These are phyloP conservation scores for Lactifluus hygrophoroides DNA, from an alignment of 768 basidiomycete species.

Conservation along the genomic window DNA sequence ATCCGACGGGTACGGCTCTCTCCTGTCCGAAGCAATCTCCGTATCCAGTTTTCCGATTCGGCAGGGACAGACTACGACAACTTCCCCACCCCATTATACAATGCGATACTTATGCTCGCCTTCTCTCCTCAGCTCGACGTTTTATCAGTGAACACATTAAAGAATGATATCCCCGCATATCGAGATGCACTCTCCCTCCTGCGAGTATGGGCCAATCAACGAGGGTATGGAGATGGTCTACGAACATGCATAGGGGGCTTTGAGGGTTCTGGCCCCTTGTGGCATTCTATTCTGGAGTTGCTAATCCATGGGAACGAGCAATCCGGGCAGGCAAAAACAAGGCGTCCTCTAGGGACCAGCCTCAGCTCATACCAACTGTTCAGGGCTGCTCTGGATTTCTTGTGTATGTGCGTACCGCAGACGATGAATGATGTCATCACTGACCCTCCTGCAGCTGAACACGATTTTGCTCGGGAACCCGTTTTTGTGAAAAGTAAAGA, in stretches of 20 bases:
- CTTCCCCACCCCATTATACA: slow-evolving; percentile 69
- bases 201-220: slow-evolving; percentile 83
- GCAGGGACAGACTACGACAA: slow-evolving; percentile 24
- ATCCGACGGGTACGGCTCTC: slow-evolving; percentile 62
- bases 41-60: slow-evolving; percentile 29
- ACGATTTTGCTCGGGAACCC: slow-evolving; percentile 50
- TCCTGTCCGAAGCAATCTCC: slow-evolving; percentile 65
- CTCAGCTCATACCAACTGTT: slow-evolving; percentile 89
- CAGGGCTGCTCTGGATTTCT: slow-evolving; percentile 73
- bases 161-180: slow-evolving; percentile 49
- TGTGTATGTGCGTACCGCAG: slow-evolving; percentile 46
- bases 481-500: slow-evolving; percentile 50
- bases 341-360: slow-evolving; percentile 64
- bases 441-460: slow-evolving; percentile 43
- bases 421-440: neutral
- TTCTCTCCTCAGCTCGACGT: slow-evolving; percentile 41
- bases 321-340: slow-evolving; percentile 25
- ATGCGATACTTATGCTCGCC: slow-evolving; percentile 55
- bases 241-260: slow-evolving; percentile 59
- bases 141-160: slow-evolving; percentile 37
- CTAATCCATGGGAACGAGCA: slow-evolving; percentile 62
- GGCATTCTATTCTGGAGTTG: slow-evolving; percentile 53
- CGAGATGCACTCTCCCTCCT: slow-evolving; percentile 68
- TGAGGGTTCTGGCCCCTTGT: slow-evolving; percentile 58
- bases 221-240: slow-evolving; percentile 61